A percentile compares a stretch with the other conserved stretches of the same genome.
phyloP scores from a whole-genome alignment of 2,329 filamentous ascomycete species.

The Aspergillus vadensis region DNA sequence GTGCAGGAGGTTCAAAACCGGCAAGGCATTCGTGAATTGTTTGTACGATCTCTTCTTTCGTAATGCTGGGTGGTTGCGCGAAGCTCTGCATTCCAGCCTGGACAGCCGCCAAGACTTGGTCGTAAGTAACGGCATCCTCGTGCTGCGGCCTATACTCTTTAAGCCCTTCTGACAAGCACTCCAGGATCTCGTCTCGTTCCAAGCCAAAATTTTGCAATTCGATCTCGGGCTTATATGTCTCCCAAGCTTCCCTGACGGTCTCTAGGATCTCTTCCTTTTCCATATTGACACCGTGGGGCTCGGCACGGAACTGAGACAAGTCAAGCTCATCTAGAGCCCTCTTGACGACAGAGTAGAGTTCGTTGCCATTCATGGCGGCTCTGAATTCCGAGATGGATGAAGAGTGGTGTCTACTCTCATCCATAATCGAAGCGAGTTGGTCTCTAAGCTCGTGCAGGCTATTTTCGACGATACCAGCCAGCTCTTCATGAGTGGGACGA shows the following conservation, averaged over 20 bases:
- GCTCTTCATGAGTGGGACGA: slow-evolving; percentile 64
- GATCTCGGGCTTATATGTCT: slow-evolving; percentile 91
- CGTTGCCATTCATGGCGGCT: slow-evolving; percentile 72
- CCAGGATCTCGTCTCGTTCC: slow-evolving; percentile 85
- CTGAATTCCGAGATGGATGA: slow-evolving; percentile 64
- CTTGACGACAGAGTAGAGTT: slow-evolving; percentile 83
- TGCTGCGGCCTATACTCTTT: slow-evolving; percentile 65
- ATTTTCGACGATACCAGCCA: slow-evolving; percentile 76
- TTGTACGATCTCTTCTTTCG: slow-evolving; percentile 79
- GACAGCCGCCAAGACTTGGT: slow-evolving; percentile 83
- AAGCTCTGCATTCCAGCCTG: slow-evolving; percentile 85
- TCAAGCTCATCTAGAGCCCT: slow-evolving; percentile 64
- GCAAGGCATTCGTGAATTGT: slow-evolving; percentile 85
- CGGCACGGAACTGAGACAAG: slow-evolving; percentile 61
- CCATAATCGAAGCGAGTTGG: slow-evolving; percentile 78
- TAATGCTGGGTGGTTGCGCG: slow-evolving; percentile 68
- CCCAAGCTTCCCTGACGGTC: slow-evolving; percentile 87
- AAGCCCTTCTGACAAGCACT: slow-evolving; percentile 82
- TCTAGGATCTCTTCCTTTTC: slow-evolving; percentile 82
- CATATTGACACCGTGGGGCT: slow-evolving; percentile 54
- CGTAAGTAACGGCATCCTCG: slow-evolving; percentile 67
- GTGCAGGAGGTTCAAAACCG: slow-evolving; percentile 59
- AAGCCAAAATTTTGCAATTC: slow-evolving; percentile 87
- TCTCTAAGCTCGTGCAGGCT: slow-evolving; percentile 79
- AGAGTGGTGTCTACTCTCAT: slow-evolving; percentile 72